Percentiles rank a stretch among this genome's conserved stretches.
These are phyloP conservation scores for Cercospora brassicicola DNA, from an alignment of 2,329 filamentous ascomycete genomes.

Conservation along the genomic window DNA sequence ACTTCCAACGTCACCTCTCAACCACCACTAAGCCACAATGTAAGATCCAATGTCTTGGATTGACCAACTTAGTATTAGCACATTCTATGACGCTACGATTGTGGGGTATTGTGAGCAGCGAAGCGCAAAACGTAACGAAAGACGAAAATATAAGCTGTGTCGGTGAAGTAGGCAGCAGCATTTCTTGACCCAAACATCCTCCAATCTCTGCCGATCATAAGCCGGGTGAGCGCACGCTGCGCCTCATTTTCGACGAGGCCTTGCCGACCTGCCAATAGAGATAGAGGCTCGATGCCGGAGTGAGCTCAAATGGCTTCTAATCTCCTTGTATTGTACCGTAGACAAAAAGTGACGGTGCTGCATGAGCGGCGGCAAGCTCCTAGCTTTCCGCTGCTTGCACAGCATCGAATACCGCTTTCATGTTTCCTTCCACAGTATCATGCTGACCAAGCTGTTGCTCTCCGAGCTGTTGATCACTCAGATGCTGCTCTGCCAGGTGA, in stretches of 20 bases:
- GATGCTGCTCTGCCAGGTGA: not conserved
- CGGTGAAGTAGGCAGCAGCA: not conserved
- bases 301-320: not conserved
- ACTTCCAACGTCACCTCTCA: conserved; percentile 1
- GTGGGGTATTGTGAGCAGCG: conserved; percentile 2
- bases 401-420: conserved; percentile 4
- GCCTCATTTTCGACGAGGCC: not conserved
- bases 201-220: not conserved
- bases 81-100: conserved; percentile 1
- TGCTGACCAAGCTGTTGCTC: conserved; percentile 1
- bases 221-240: not conserved
- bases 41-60: not conserved
- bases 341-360: not conserved
- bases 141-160: not conserved
- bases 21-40: not conserved
- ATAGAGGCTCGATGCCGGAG: not conserved
- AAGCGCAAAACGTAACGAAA: not conserved
- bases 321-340: not conserved
- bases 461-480: not conserved
- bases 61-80: not conserved
- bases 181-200: not conserved
- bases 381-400: not conserved
- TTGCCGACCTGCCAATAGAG: not conserved
- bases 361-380: not conserved
- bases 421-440: conserved; percentile 4